Base-by-base conservation (phyloP, 2,329 filamentous ascomycete species). In the Lachnellula subtilissima region DNA sequence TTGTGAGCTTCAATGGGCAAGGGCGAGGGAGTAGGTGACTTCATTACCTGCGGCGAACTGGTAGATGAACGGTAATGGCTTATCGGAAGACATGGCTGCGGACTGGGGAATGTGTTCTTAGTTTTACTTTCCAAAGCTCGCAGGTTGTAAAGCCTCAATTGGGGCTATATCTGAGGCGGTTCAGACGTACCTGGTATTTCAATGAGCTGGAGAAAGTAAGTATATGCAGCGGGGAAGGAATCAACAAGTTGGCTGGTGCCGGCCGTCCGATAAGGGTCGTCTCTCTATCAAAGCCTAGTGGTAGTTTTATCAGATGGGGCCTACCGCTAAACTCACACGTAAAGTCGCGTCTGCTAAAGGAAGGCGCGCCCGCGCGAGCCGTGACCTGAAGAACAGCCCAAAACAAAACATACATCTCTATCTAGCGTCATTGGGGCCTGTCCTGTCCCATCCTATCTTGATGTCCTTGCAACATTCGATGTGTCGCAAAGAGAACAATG, bases 1-100 rank as follows among this genome's bases (percentile, higher is more conserved):
- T 37, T 61, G 67, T 68, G 19, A 62, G 65, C 60, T 65, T 64
- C 62, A 60, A 64, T 61, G 59, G 61, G 61, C 60, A 59, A 57
- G 65, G 65, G 61, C 62, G 48, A 36, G 52, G 47, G 45, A 48
- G 35, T 42, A 52, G 55, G 48, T 25, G 17, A 42, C 78, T 83
- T 71, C 71, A 11, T 32, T 32, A 86, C 92, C 92, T 71, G 93
- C 92, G 73, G 86, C 88, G 80, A 97, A 96, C 78, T 96, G 92
- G 85, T 97, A 97, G 67, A 85, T 75, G 76, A 97, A 97, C 57
- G 91, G 91, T 66, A 97, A 84, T 57, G 92, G 90, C 77, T 91
- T 88, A 64, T 86, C 73, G 63, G 78, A 71, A 62, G 84, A 79
- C 85, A 88, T 88, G 67, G 69, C 79, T 76, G 70, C 68, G 64